phyloP scores from a whole-genome alignment of 352 stramenopile species.

The Blastocystis sp. region DNA sequence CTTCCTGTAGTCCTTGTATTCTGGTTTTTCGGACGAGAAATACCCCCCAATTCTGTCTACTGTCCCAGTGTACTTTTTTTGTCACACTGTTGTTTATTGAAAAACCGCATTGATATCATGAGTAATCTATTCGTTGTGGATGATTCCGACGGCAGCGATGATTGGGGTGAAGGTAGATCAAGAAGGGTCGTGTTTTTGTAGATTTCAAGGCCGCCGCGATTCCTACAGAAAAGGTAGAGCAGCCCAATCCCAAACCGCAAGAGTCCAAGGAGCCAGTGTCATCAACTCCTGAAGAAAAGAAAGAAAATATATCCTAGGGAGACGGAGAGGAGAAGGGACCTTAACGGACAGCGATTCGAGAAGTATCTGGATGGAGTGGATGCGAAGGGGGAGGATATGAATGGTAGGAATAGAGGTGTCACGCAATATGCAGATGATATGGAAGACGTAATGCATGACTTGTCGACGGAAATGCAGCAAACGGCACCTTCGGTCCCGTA shows the following conservation, averaged over 20 bases:
- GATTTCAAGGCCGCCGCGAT: background rate
- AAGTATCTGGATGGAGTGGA: conserved; percentile 34
- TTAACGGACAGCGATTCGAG: conserved; percentile 29
- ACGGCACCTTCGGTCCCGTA: too few species aligned
- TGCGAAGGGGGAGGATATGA: background rate
- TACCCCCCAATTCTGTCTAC: background rate
- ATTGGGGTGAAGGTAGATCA: conserved; percentile 23
- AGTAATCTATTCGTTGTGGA: conserved; percentile 48
- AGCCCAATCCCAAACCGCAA: background rate
- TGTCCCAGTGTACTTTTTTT: background rate
- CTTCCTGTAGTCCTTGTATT: background rate
- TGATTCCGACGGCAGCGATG: conserved; percentile 27
- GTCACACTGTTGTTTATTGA: background rate
- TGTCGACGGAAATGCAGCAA: conserved; percentile 12
- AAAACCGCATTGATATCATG: background rate
- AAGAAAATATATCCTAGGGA: conserved; percentile 45
- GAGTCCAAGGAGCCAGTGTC: background rate
- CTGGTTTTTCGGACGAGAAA: background rate
- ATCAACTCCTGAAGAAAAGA: background rate
- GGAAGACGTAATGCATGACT: conserved; percentile 42
- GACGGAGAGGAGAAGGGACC: background rate
- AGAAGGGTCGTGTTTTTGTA: background rate
- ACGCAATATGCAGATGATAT: background rate
- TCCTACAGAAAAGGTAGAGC: background rate
- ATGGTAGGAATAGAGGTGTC: background rate